Evolutionary conservation across 2,329 filamentous ascomycete genomes (phyloP).

Genomic region (Ramichloridium luteum): DNA sequence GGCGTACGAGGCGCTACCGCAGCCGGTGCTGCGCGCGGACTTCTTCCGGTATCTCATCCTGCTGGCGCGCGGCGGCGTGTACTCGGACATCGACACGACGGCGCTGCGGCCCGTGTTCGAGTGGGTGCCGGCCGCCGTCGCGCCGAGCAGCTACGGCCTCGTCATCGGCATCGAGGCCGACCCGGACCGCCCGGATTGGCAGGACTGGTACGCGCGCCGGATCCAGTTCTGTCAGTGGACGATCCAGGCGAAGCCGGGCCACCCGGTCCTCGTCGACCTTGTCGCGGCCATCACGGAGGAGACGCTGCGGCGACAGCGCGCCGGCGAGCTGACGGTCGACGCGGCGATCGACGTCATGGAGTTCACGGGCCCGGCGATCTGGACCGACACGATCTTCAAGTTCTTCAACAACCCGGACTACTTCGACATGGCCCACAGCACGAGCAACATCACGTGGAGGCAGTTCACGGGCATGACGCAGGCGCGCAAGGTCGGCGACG

Average conservation of each 20-base stretch:
- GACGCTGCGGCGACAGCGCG: constrained; percentile 59
- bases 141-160: constrained; percentile 66
- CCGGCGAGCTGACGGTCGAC: constrained; percentile 49
- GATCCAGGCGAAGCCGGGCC: constrained; percentile 87
- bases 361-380: constrained; percentile 84
- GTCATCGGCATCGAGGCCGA: constrained; percentile 95
- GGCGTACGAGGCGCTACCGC: constrained; percentile 37
- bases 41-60: constrained; percentile 59
- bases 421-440: constrained; percentile 65
- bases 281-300: constrained; percentile 76
- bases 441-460: constrained; percentile 65
- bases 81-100: constrained; percentile 71
- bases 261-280: constrained; percentile 79
- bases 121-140: constrained; percentile 73
- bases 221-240: constrained; percentile 99
- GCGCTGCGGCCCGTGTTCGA: constrained; percentile 72
- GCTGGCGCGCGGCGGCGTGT: constrained; percentile 67
- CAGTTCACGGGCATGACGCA: constrained; percentile 81
- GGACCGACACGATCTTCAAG: constrained; percentile 84
- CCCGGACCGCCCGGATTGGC: constrained; percentile 84
- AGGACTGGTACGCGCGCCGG: constrained; percentile 85
- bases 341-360: constrained; percentile 45
- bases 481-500: constrained; percentile 82
- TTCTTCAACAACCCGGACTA: constrained; percentile 88
- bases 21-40: constrained; percentile 48